phyloP scores from a whole-genome alignment of 2,329 filamentous ascomycete genomes.

The Fusarium sp. region DNA sequence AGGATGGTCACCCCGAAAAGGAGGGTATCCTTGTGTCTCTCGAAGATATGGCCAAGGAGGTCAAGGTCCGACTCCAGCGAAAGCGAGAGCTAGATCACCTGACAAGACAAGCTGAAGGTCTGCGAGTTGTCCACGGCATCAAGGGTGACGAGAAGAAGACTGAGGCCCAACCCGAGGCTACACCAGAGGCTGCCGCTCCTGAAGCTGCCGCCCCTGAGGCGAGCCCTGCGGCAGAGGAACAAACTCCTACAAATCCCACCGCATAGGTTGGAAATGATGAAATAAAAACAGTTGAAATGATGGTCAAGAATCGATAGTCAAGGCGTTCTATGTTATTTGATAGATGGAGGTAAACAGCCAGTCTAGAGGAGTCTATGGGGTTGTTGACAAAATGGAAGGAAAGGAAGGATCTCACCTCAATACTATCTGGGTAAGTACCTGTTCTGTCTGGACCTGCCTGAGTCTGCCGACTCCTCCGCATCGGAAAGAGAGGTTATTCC shows the following conservation, averaged over 20 bases:
- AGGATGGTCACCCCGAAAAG: conserved; percentile 88
- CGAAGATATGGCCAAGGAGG: conserved; percentile 70
- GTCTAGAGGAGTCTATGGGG: conserved; percentile 1
- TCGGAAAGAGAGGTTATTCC: conserved; percentile 16
- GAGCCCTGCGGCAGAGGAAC: conserved; percentile 17
- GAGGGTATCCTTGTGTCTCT: conserved; percentile 82
- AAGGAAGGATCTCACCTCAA: conserved; percentile 8
- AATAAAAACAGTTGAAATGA: conserved; percentile 32
- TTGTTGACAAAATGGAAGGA: not conserved
- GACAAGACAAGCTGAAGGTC: conserved; percentile 56
- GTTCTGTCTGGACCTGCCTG: not conserved
- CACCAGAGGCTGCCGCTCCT: not conserved
- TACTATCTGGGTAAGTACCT: not conserved
- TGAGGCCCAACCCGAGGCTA: conserved; percentile 22
- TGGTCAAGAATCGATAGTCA: conserved; percentile 26
- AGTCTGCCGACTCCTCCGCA: not conserved
- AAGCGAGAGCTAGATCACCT: conserved; percentile 59
- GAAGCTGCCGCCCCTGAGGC: conserved; percentile 15
- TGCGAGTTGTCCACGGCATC: conserved; percentile 60
- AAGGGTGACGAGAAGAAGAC: conserved; percentile 47
- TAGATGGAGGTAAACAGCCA: conserved; percentile 25
- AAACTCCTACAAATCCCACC: conserved; percentile 20
- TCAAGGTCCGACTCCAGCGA: conserved; percentile 61
- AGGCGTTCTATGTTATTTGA: conserved; percentile 29
- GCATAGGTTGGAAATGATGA: conserved; percentile 18